Base-by-base conservation (phyloP, 2,329 filamentous ascomycete genomes). In the Calonectria ilicicola region DNA sequence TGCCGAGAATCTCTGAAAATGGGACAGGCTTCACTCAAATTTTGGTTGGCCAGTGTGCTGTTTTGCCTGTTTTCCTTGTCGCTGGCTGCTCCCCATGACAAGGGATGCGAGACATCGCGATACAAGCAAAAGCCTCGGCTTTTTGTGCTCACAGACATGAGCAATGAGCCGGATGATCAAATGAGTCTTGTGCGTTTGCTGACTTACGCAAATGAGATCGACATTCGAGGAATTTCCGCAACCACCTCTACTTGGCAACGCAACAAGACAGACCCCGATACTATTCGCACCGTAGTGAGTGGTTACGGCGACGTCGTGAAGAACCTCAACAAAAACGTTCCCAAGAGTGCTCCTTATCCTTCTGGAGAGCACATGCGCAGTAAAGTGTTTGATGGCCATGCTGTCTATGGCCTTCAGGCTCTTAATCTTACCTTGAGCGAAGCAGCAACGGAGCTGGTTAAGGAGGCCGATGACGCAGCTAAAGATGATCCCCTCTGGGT, bases 161-260 rank as follows among this genome's bases (percentile, higher is more conserved):
- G 62, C 67, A 69, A 69, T 23, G 67, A 69, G 23, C 67, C 67
- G 2, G 67, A 69, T 65, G 67, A 69, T 23, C 67, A 69, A 29
- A 69, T 69, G 67, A 69, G 67, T 21, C 62, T 69, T 19, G 67
- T 69, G 15, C 62, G 67, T 17, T 4, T 69, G 67, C 21, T 69
- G 27, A 65, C 67, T 15, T 69, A 69, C n/a, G 67, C 60, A n/a
- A 69, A 69, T 26, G 67, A 69, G 21, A 49, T 69, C 32, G 62
- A 69, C 32, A 60, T 60, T 23, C 32, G n/a, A 12, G 53, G 53
- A 15, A 26, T 60, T 40, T 40, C 35, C 1, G 53, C 53, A 23
- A 60, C 53, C n/a, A 60, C 53, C 3, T 60, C 32, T 10, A 23
- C 23, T 3, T 60, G 53, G 53, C 53, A 58, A 21, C 29, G n/a